Base-by-base conservation (phyloP, 345 rosid genomes). In the Toxicodendron radicans region DNA sequence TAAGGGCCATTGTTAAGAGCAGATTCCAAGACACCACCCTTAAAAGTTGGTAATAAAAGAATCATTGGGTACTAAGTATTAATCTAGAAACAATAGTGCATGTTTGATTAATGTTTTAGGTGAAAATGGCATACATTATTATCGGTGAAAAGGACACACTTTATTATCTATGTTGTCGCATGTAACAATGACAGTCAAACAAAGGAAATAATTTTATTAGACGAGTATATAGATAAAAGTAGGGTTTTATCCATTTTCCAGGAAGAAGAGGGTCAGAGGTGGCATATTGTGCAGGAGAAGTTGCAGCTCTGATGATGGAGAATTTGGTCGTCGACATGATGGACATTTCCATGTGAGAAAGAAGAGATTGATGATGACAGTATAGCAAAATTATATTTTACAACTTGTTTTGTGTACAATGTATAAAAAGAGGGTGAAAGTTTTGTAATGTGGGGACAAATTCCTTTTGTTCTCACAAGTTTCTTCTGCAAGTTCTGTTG, bases 251-350 rank as follows among this genome's bases (percentile, higher is more conserved):
- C 3, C 2, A 48, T 11, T 45, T 5, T 66, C 58, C 80, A 80
- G 86, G 71, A 23, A 68, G 79, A 35, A 61, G 53, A 52, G 46
- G 72, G 48, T 54, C 41, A 24, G 83, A 79, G 64, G 1, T 30
- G 32, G 58, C 41, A 20, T 85, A 38, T 48, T 48, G 89, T 32
- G 66, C 85, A 0, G 60, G 60, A 11, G 79, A 82, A 57, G 79
- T 85, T 2, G 83, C 85, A 16, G 53, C 87, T 48, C 18, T 73
- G 81, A 86, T 86, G 89, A 76, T 86, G 92, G 92, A 88, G 67
- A 83, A 79, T 73, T 74, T 88, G 79, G 79, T 72, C 70, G 41
- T 72, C 48, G 76, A 81, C 73, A 54, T 88, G 85, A 53, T 85
- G 75, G 79, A 84, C 61, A 82, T 86, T 54, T 83, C 85, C 0